phyloP scores from a whole-genome alignment of 306 rosid species.

The Erythrophleum fordii region DNA sequence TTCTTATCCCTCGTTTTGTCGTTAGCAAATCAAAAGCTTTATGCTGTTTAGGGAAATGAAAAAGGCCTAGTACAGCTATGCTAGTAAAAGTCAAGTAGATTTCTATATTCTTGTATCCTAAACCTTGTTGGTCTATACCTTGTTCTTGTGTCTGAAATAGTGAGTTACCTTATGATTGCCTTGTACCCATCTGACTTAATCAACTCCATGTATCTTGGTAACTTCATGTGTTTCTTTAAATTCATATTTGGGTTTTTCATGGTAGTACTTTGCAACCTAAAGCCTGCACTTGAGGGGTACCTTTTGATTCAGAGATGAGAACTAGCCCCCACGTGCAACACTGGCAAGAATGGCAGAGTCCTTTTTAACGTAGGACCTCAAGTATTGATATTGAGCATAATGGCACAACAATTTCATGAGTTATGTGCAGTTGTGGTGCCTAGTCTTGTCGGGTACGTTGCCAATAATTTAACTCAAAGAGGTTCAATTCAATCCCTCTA shows the following conservation, averaged over 20 bases:
- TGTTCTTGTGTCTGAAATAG: background rate
- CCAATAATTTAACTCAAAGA: constrained; percentile 27
- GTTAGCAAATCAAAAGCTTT: background rate
- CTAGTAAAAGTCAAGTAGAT: too few relatives aligned
- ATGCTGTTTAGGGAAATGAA: background rate
- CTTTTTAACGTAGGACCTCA: constrained; percentile 34
- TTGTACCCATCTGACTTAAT: constrained; percentile 3
- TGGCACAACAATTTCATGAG: constrained; percentile 31
- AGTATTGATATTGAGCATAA: constrained; percentile 25
- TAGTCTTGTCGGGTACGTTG: constrained; percentile 22
- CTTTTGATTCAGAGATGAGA: constrained; percentile 13
- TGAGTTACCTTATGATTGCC: background rate
- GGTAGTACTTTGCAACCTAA: background rate
- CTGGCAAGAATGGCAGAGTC: constrained; percentile 29
- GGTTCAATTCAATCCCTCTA: constrained; percentile 12
- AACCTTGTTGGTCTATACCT: background rate
- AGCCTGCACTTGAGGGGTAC: constrained; percentile 30
- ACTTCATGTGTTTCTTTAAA: constrained; percentile 2
- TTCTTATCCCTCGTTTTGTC: constrained; percentile 27
- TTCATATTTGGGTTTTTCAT: constrained; percentile 22
- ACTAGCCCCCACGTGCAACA: constrained; percentile 43
- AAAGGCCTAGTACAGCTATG: background rate
- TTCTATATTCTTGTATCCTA: constrained; percentile 6
- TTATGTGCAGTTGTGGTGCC: constrained; percentile 29
- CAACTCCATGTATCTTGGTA: background rate